phyloP scores from a whole-genome alignment of 2,329 filamentous ascomycete species.

The Aspergillus melleus region DNA sequence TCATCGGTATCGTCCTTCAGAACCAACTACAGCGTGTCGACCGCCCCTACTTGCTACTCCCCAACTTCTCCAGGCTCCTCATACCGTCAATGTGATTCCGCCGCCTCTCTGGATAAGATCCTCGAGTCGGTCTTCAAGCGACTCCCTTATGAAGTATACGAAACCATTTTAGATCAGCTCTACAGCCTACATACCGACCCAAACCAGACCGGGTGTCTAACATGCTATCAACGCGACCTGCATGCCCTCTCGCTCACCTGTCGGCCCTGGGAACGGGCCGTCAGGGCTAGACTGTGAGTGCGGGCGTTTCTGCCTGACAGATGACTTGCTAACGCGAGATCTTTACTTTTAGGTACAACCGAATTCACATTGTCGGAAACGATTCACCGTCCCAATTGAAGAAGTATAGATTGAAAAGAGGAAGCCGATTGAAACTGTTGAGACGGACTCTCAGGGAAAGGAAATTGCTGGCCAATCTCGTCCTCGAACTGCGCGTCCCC shows the following conservation, averaged over 20 bases:
- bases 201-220: conserved; percentile 47
- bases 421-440: conserved; percentile 54
- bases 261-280: conserved; percentile 57
- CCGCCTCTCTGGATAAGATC: conserved; percentile 36
- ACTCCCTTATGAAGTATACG: conserved; percentile 56
- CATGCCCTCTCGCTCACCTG: conserved; percentile 55
- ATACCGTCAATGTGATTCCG: conserved; percentile 40
- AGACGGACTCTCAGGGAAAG: conserved; percentile 56
- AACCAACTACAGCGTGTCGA: conserved; percentile 38
- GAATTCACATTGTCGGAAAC: conserved; percentile 50
- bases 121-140: conserved; percentile 42
- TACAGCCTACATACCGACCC: conserved; percentile 46
- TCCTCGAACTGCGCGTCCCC: conserved; percentile 55
- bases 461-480: conserved; percentile 51
- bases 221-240: conserved; percentile 57
- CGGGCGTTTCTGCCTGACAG: conserved; percentile 4
- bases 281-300: conserved; percentile 53
- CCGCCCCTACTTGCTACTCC: conserved; percentile 40
- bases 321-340: conserved; percentile 10
- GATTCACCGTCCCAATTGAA: conserved; percentile 48
- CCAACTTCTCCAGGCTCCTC: conserved; percentile 37
- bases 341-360: conserved; percentile 45
- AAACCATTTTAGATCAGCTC: conserved; percentile 55
- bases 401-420: conserved; percentile 51
- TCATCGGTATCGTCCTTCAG: conserved; percentile 40